Percentiles rank a stretch among this genome's conserved stretches.
phyloP scores from a whole-genome alignment of 2,329 filamentous ascomycete genomes.

The Monilinia fructicola region DNA sequence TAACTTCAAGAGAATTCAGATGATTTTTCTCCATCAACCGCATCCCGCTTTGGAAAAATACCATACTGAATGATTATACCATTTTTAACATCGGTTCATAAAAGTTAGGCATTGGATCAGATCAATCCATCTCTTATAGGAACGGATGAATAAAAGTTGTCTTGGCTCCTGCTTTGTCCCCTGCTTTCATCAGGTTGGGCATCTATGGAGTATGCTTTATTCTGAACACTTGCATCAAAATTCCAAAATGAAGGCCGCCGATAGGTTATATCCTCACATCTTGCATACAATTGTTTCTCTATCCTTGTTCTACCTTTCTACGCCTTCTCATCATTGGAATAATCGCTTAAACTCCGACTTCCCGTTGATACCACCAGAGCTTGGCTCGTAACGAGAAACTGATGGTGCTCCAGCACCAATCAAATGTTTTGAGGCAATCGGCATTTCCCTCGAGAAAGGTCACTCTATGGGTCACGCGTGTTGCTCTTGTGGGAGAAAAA shows the following conservation, averaged over 20 bases:
- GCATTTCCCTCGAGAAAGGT: constrained; percentile 19
- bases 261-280: constrained; percentile 30
- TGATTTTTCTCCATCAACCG: constrained; percentile 19
- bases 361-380: constrained; percentile 29
- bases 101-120: constrained; percentile 12
- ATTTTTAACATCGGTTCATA: background rate
- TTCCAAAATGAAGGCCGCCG: constrained; percentile 26
- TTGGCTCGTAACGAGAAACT: constrained; percentile 29
- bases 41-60: constrained; percentile 10
- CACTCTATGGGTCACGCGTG: constrained; percentile 28
- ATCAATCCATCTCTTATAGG: constrained; percentile 5
- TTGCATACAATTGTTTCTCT: constrained; percentile 34
- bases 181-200: constrained; percentile 30
- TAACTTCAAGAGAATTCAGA: constrained; percentile 15
- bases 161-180: constrained; percentile 20
- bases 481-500: constrained; percentile 21
- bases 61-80: background rate
- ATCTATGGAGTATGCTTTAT: constrained; percentile 27
- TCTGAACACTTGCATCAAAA: constrained; percentile 24
- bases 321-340: constrained; percentile 22
- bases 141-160: constrained; percentile 11
- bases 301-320: constrained; percentile 30
- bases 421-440: constrained; percentile 37
- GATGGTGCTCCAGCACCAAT: constrained; percentile 32
- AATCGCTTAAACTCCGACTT: constrained; percentile 20